A percentile compares a stretch with the other conserved stretches of the same genome.
Evolutionary conservation across 2,329 filamentous ascomycete species (phyloP).

Genomic region (Sphaerostilbella broomeana): DNA sequence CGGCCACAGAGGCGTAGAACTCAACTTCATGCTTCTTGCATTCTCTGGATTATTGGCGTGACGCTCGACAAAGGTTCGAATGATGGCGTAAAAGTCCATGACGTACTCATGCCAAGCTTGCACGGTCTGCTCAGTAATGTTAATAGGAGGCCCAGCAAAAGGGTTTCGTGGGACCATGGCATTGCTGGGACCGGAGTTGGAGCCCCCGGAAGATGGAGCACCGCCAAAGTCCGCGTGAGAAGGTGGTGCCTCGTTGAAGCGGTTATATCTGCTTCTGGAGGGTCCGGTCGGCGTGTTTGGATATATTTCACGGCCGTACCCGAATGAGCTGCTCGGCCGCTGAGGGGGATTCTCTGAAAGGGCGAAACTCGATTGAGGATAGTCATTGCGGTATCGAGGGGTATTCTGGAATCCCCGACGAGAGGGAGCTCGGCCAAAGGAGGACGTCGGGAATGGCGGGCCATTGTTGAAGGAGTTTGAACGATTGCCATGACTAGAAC

Average conservation of each 20-base stretch:
- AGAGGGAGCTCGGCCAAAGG: conserved; percentile 19
- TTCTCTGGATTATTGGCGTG: conserved; percentile 27
- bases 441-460: conserved; percentile 5
- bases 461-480: conserved; percentile 15
- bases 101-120: conserved; percentile 30
- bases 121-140: conserved; percentile 30
- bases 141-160: conserved; percentile 25
- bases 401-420: conserved; percentile 12
- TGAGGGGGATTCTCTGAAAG: conserved; percentile 18
- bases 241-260: conserved; percentile 16
- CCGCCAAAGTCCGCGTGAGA: conserved; percentile 14
- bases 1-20: conserved; percentile 28
- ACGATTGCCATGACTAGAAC: conserved; percentile 14
- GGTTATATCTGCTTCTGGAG: conserved; percentile 23
- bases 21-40: conserved; percentile 23
- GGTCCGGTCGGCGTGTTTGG: conserved; percentile 26
- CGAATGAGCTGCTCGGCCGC: conserved; percentile 18
- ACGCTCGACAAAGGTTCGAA: conserved; percentile 31
- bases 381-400: conserved; percentile 27
- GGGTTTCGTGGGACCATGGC: conserved; percentile 17
- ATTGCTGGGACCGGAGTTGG: neutral
- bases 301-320: conserved; percentile 21
- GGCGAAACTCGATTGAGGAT: conserved; percentile 23
- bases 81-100: conserved; percentile 31
- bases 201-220: conserved; percentile 9